Evolutionary conservation across 1,284 basidiomycete genomes (phyloP), one percentile per base, ranked within the genome.

Genomic region (Trichosporon sp.): DNA sequence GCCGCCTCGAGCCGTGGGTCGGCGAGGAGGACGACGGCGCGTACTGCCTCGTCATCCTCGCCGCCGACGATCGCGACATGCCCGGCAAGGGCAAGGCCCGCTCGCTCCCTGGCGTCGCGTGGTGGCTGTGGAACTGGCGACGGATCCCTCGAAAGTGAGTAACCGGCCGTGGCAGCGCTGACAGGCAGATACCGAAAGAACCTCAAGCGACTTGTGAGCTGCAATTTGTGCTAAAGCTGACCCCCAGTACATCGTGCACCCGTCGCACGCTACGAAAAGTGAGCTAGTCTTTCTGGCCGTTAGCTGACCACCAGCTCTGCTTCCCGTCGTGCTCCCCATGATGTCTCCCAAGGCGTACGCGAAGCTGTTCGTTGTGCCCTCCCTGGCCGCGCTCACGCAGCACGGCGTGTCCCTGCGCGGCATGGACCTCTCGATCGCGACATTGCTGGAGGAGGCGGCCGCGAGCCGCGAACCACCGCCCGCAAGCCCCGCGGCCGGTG

Each of bases 111-210:
- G 73, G 79, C 5, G 69, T 78, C 2, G 70, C 68, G 2, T 78
- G 79, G 78, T 80, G 79, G 78, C 66, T 77, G 7, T 80, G 75
- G 76, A 75, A 73, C 60, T 78, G 73, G 72, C 73, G 75, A 42
- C 64, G 75, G 15, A 75, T 80, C 31, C 77, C 76, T 15, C 60
- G 75, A 29, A 80, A 76, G 76, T 81, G 68, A 69, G 77, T 72
- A 25, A 38, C 62, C 34, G n/a, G 29, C 3, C 25, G n/a, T 29
- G 42, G 3, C 23, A 27, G 21, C 3, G 42, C 67, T 70, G 65
- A 67, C 64, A 11, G 13, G 11, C 44, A 80, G 79, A 66, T 77
- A 75, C 68, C 72, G 80, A 9, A 81, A 81, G 68, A 79, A 80
- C 56, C 71, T 80, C 27, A 80, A 80, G 68, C 68, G 77, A 27